These are phyloP conservation scores for Waitea zeae DNA, from an alignment of 1,284 basidiomycete species.

Conservation along the genomic window DNA sequence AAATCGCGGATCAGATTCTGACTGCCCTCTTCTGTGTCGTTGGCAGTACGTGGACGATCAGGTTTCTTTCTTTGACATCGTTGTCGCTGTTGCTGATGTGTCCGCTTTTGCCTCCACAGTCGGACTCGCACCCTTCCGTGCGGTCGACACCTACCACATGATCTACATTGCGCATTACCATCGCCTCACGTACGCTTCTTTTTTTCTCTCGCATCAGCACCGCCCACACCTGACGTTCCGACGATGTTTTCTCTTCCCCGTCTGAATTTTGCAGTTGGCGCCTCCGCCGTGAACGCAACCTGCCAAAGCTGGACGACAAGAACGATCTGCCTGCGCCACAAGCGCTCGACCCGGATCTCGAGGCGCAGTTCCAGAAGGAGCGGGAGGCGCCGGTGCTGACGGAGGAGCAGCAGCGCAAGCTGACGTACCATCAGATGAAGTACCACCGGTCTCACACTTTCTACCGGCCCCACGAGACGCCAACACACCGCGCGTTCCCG, in stretches of 20 bases:
- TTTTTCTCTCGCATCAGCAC: no score
- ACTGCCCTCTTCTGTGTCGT: conserved; percentile 5
- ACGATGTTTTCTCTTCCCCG: background rate
- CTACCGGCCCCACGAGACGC: conserved; percentile 7
- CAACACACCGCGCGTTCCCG: conserved; percentile 5
- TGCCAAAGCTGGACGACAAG: conserved; percentile 4
- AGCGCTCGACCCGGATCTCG: conserved; percentile 4
- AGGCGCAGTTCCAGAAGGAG: background rate
- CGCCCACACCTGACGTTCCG: no score
- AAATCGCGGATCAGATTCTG: conserved; percentile 6
- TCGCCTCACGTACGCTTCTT: no score
- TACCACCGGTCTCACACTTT: conserved; percentile 2
- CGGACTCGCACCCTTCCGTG: conserved; percentile 6
- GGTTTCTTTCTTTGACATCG: background rate
- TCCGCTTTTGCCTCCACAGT: background rate
- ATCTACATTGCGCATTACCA: conserved; percentile 3
- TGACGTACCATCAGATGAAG: conserved; percentile 3
- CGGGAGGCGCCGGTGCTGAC: conserved; percentile 3
- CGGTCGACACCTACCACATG: conserved; percentile 7
- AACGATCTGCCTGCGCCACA: conserved; percentile 5
- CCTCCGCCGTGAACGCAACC: conserved; percentile 3
- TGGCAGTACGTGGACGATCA: conserved; percentile 3
- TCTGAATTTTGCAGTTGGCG: no score
- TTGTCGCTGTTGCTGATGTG: background rate
- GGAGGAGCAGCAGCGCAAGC: conserved; percentile 3